Evolutionary conservation across 768 basidiomycete genomes (phyloP).

Genomic region (Naematelia aurantialba): DNA sequence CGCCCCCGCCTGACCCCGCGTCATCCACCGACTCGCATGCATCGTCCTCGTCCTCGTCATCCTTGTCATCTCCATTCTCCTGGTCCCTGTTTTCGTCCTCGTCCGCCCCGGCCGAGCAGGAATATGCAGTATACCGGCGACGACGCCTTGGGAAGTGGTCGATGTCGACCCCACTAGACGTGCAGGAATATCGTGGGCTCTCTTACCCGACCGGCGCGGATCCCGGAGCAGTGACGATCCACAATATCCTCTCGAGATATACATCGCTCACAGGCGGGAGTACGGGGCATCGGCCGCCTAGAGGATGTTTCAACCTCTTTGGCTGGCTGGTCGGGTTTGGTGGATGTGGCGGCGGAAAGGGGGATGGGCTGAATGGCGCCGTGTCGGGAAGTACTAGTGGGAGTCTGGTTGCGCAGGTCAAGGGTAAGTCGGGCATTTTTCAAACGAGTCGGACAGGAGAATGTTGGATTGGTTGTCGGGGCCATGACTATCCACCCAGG

Average conservation of each 20-base stretch:
- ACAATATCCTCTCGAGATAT: slow-evolving; percentile 28
- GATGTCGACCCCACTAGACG: neutral
- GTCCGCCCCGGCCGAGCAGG: too few relatives aligned
- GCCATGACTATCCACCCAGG: neutral
- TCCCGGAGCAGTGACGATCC: slow-evolving; percentile 22
- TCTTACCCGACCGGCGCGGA: slow-evolving; percentile 35
- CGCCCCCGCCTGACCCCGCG: slow-evolving; percentile 10
- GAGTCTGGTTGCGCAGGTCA: slow-evolving; percentile 32
- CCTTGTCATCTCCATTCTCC: too few relatives aligned
- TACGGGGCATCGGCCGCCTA: slow-evolving; percentile 22
- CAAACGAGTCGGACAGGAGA: too few relatives aligned
- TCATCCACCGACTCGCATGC: neutral
- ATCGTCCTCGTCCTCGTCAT: too few relatives aligned
- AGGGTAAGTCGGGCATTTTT: slow-evolving; percentile 18
- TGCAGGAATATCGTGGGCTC: slow-evolving; percentile 30
- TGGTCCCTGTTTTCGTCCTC: too few relatives aligned
- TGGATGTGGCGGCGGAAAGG: neutral
- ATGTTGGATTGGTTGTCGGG: neutral
- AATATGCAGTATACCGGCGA: too few relatives aligned
- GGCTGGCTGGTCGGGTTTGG: neutral
- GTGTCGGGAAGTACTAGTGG: slow-evolving; percentile 32
- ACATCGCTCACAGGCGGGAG: slow-evolving; percentile 18
- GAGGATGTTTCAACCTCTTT: slow-evolving; percentile 7
- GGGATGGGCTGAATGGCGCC: slow-evolving; percentile 44
- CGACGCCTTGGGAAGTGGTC: too few relatives aligned